These are phyloP conservation scores for Scutellaria barbata DNA, from an alignment of 257 asterid genomes.

Conservation along the genomic window DNA sequence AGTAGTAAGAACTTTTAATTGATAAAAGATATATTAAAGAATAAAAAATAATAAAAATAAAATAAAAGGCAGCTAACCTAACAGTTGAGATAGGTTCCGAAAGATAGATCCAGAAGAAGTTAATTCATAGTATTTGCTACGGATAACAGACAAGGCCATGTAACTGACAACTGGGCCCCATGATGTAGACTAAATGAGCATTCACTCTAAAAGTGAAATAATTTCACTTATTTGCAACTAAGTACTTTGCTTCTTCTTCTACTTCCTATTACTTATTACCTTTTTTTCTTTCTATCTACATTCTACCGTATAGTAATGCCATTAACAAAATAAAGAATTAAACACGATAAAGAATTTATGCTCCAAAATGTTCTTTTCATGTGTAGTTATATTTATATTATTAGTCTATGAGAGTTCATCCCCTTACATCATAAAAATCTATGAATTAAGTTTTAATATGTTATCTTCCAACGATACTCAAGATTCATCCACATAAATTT, in stretches of 20 bases:
- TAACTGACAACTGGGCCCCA: conserved; percentile 65
- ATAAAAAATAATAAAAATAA: neutral
- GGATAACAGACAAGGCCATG: conserved; percentile 53
- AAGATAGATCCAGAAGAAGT: conserved; percentile 12
- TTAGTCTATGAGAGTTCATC: no score
- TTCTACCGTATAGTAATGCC: no score
- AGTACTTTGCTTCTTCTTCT: conserved; percentile 5
- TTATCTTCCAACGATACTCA: no score
- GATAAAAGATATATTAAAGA: neutral
- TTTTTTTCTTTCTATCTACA: neutral
- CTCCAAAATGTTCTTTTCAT: no score
- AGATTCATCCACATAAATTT: no score
- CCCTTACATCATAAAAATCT: no score
- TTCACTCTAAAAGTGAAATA: conserved; percentile 36
- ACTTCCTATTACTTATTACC: conserved; percentile 12
- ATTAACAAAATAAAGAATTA: no score
- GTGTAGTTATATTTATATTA: no score
- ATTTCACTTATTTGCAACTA: conserved; percentile 11
- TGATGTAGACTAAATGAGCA: conserved; percentile 48
- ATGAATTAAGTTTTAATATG: no score
- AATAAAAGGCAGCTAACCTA: neutral
- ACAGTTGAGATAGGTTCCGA: conserved; percentile 13
- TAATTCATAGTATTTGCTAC: conserved; percentile 15
- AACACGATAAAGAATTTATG: no score
- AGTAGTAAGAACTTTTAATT: neutral